Evolutionary conservation across 2,329 filamentous ascomycete species (phyloP).

Genomic region (Penicillium sp.): DNA sequence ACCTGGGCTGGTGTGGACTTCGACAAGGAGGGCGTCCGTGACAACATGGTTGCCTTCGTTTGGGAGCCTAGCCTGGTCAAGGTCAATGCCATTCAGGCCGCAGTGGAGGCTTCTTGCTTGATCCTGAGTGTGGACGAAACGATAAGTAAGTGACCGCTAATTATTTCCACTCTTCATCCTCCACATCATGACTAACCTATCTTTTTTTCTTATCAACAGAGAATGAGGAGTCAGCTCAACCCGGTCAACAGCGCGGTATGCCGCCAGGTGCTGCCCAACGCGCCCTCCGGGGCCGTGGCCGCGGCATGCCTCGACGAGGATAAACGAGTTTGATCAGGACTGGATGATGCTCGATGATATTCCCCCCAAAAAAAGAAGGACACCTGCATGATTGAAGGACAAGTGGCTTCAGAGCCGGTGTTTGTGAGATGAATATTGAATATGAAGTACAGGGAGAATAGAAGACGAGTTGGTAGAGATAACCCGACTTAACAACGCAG

Average conservation of each 20-base stretch:
- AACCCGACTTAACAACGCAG: slow-evolving; percentile 1
- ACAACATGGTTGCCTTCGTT: slow-evolving; percentile 94
- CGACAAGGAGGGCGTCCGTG: slow-evolving; percentile 80
- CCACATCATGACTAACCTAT: slow-evolving; percentile 14
- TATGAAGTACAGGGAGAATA: slow-evolving; percentile 11
- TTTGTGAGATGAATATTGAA: slow-evolving; percentile 8
- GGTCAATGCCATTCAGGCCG: slow-evolving; percentile 94
- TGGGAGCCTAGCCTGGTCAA: slow-evolving; percentile 98
- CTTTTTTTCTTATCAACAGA: slow-evolving; percentile 37
- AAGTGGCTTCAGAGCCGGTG: slow-evolving; percentile 9
- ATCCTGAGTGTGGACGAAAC: slow-evolving; percentile 98
- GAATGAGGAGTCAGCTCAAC: slow-evolving; percentile 87
- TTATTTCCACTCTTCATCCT: background rate
- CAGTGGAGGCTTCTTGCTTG: slow-evolving; percentile 90
- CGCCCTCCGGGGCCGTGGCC: slow-evolving; percentile 78
- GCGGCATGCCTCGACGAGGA: slow-evolving; percentile 69
- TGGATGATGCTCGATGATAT: slow-evolving; percentile 18
- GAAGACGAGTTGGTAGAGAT: slow-evolving; percentile 10
- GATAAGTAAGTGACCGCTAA: slow-evolving; percentile 61
- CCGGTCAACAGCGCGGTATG: slow-evolving; percentile 72
- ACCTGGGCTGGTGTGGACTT: slow-evolving; percentile 97
- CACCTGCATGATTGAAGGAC: background rate
- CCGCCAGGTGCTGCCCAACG: slow-evolving; percentile 84
- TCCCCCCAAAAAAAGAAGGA: slow-evolving; percentile 13
- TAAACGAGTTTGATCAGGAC: slow-evolving; percentile 26